Base-by-base conservation (phyloP, 164 flowering plant genomes). In the Magnolia changhungtana region DNA sequence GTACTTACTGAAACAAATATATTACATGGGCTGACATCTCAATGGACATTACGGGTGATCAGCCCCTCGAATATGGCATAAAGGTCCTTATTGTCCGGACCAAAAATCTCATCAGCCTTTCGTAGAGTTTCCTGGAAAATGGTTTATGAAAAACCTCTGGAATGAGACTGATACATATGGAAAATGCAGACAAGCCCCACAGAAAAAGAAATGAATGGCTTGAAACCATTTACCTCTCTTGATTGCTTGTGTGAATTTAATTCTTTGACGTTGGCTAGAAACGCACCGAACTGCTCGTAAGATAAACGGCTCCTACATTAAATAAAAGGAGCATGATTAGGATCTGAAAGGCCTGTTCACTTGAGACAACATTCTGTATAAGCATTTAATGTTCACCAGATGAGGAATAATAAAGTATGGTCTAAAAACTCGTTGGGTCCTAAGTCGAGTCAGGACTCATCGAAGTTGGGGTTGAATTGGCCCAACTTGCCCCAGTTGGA, bases 271-370 rank as follows among this genome's bases (percentile, higher is more conserved):
- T 92, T 95, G 72, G 96, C 90, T 61, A 95, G 81, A 83, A 95
- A 95, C 58, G 96, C 91, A 79, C 92, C 89, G 78, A 95, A 95
- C 82, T 93, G 98, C 87, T 93, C 98, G 67, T 93, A 95, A 4
- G 98, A 89, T 80, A 95, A 82, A 13, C 98, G 92, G 71, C 83
- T 88, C 97, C 98, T 95, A 86, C 18, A 67, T 23, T 14, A 72
- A 70, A 50, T 50, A 61, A 72, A 31, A 63, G 61, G 61, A 73
- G 67, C 37, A 37, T 67, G 78, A 71, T 65, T 70, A 31, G 16
- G 63, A 18, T 27, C 19, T 18, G 3, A 31, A 64, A 19, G 23
- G 3, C 23, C 6, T 64, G 23, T 64, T 64, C 8, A n/a, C 23
- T 19, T 8, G 19, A 64, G 67, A n/a, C 14, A n/a, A 23, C 21